Conservation (phyloP, 1,284 basidiomycete genomes). For the Flammula alnicola region DNA sequence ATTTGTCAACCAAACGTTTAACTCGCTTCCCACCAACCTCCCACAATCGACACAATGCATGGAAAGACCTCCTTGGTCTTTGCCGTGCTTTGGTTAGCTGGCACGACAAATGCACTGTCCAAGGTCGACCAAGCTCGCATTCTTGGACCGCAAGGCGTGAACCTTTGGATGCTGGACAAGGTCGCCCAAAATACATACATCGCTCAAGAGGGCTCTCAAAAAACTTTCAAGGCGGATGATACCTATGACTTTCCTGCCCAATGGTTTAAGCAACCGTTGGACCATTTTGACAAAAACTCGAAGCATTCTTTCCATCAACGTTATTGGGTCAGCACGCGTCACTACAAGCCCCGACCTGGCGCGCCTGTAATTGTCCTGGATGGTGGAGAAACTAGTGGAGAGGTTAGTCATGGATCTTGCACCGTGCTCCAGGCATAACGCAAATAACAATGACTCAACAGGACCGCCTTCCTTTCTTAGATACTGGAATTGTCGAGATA, state of each 20-base stretch:
- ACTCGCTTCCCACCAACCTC: too few species aligned
- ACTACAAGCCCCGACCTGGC: slow-evolving; percentile 74
- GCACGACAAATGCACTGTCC: slow-evolving; percentile 10
- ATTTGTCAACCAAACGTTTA: too few species aligned
- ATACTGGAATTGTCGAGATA: slow-evolving; percentile 88
- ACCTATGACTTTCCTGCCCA: slow-evolving; percentile 53
- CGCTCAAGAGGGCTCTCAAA: slow-evolving; percentile 29
- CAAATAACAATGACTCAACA: slow-evolving; percentile 25
- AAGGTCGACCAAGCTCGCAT: slow-evolving; percentile 25
- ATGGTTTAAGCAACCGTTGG: slow-evolving; percentile 85
- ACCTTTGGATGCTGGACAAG: slow-evolving; percentile 47
- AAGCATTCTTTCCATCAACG: slow-evolving; percentile 69
- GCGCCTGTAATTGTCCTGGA: slow-evolving; percentile 84
- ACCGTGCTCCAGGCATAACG: background rate
- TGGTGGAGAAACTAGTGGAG: slow-evolving; percentile 84
- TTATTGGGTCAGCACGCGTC: slow-evolving; percentile 89
- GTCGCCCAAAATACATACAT: slow-evolving; percentile 6
- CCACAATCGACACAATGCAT: slow-evolving; percentile 13
- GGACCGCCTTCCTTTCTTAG: slow-evolving; percentile 70
- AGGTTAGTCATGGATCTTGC: slow-evolving; percentile 34
- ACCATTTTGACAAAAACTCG: slow-evolving; percentile 66
- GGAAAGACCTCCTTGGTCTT: slow-evolving; percentile 13
- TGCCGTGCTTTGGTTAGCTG: slow-evolving; percentile 6
- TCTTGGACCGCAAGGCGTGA: slow-evolving; percentile 52
- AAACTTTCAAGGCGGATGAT: slow-evolving; percentile 19